These are phyloP conservation scores for Aspergillus sp. DNA, from an alignment of 2,329 filamentous ascomycete species.

Conservation along the genomic window DNA sequence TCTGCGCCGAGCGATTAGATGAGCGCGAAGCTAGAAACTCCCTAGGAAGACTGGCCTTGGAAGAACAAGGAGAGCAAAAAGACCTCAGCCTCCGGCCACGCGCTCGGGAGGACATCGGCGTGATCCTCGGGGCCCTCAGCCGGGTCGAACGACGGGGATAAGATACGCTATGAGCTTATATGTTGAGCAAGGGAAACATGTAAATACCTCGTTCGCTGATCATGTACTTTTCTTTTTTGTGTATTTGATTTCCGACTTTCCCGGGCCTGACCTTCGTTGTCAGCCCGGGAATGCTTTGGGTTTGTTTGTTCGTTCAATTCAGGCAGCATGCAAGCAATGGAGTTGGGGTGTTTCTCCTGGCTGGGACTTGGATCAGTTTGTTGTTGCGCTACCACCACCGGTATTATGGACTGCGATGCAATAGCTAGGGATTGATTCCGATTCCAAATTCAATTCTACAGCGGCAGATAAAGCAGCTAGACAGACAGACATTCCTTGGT, in stretches of 20 bases:
- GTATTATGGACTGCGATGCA: constrained; percentile 30
- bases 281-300: constrained; percentile 2
- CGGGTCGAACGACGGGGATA: constrained; percentile 38
- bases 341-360: constrained; percentile 12
- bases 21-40: constrained; percentile 59
- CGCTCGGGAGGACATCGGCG: constrained; percentile 35
- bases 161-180: constrained; percentile 3
- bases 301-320: constrained; percentile 3
- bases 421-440: background rate
- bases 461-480: background rate
- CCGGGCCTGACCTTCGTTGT: background rate
- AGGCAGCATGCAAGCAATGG: constrained; percentile 13
- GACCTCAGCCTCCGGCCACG: constrained; percentile 17
- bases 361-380: background rate
- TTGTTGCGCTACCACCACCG: constrained; percentile 12
- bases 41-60: constrained; percentile 26
- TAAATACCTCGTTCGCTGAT: background rate
- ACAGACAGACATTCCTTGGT: background rate
- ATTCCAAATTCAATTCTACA: background rate
- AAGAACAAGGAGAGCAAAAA: constrained; percentile 15
- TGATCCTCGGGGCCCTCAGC: constrained; percentile 42
- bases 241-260: background rate
- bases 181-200: background rate
- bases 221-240: constrained; percentile 4
- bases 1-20: constrained; percentile 69